Evolutionary conservation across 192 early-diverging fungal species (phyloP).

Genomic region (Spizellomyces sp.): DNA sequence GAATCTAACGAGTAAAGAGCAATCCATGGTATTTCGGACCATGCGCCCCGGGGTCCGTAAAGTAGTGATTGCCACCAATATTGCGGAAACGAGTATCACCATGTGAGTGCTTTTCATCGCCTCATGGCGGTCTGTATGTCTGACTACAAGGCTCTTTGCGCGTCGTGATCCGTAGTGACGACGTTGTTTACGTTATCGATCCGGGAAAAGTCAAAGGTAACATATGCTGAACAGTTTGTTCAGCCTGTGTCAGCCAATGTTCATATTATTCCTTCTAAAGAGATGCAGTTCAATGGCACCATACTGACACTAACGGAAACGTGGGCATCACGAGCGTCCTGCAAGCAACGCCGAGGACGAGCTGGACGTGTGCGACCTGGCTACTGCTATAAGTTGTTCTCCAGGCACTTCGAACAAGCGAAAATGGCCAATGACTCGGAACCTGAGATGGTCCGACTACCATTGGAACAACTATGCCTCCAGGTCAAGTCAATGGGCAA

Average conservation of each 20-base stretch:
- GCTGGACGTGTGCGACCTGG: slow-evolving; percentile 84
- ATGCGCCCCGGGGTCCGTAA: slow-evolving; percentile 58
- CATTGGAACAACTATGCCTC: slow-evolving; percentile 84
- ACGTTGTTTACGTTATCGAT: slow-evolving; percentile 81
- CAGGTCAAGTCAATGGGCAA: slow-evolving; percentile 55
- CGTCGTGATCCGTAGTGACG: slow-evolving; percentile 42
- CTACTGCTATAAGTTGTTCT: slow-evolving; percentile 62
- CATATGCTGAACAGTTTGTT: slow-evolving; percentile 53
- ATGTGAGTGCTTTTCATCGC: slow-evolving; percentile 28
- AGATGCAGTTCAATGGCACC: slow-evolving; percentile 47
- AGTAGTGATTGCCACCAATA: slow-evolving; percentile 80
- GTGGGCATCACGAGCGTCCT: slow-evolving; percentile 66
- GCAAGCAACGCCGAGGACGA: slow-evolving; percentile 77
- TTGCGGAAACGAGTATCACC: slow-evolving; percentile 78
- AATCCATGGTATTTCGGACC: slow-evolving; percentile 63
- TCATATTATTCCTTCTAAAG: slow-evolving; percentile 34
- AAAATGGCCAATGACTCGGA: slow-evolving; percentile 53
- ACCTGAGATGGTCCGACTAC: slow-evolving; percentile 82
- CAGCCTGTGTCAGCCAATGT: slow-evolving; percentile 74
- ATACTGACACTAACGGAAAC: slow-evolving; percentile 58
- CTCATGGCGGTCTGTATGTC: slow-evolving; percentile 6
- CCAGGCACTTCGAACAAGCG: slow-evolving; percentile 30
- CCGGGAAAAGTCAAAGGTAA: slow-evolving; percentile 71
- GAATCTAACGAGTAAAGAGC: slow-evolving; percentile 54
- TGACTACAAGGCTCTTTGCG: slow-evolving; percentile 2